Conservation (phyloP, 1,284 basidiomycete species). For the Pseudozyma pruni region DNA sequence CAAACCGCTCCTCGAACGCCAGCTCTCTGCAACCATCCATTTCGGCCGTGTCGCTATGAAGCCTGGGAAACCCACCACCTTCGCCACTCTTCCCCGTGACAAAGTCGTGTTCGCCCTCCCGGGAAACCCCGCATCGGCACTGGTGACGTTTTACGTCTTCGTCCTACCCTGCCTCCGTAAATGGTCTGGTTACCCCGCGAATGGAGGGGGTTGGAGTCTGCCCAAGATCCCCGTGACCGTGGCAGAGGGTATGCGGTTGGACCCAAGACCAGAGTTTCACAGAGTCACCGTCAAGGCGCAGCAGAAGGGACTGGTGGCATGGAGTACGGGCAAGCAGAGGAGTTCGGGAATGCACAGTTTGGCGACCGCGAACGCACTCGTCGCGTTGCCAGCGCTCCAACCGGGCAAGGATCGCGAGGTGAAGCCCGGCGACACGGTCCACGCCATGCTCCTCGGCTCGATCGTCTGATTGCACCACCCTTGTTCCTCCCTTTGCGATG, state of each 20-base stretch:
- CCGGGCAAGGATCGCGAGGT: neutral
- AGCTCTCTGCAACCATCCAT: slow-evolving; percentile 78
- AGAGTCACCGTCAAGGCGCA: slow-evolving; percentile 75
- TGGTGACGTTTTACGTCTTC: slow-evolving; percentile 88
- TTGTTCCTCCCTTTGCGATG: too few species aligned
- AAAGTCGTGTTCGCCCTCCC: slow-evolving; percentile 81
- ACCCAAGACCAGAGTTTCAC: slow-evolving; percentile 83
- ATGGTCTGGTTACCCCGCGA: slow-evolving; percentile 68
- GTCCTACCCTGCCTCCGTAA: slow-evolving; percentile 81
- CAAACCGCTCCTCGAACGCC: slow-evolving; percentile 85
- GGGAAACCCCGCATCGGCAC: slow-evolving; percentile 85
- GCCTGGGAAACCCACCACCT: slow-evolving; percentile 75
- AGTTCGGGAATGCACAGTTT: slow-evolving; percentile 64
- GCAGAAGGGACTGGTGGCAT: slow-evolving; percentile 73
- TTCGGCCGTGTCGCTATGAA: slow-evolving; percentile 77
- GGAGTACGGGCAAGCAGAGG: slow-evolving; percentile 68
- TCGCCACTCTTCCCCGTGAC: slow-evolving; percentile 74
- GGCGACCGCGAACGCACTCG: slow-evolving; percentile 58
- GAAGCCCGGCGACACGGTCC: slow-evolving; percentile 6
- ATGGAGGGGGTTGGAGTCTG: slow-evolving; percentile 71
- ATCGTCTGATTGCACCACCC: slow-evolving; percentile 32
- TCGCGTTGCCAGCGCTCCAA: slow-evolving; percentile 46
- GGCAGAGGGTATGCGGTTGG: slow-evolving; percentile 75
- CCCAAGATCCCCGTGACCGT: slow-evolving; percentile 77
- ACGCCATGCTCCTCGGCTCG: slow-evolving; percentile 47